Conservation (phyloP, 2,329 filamentous ascomycete genomes). For the Fusarium sp. region DNA sequence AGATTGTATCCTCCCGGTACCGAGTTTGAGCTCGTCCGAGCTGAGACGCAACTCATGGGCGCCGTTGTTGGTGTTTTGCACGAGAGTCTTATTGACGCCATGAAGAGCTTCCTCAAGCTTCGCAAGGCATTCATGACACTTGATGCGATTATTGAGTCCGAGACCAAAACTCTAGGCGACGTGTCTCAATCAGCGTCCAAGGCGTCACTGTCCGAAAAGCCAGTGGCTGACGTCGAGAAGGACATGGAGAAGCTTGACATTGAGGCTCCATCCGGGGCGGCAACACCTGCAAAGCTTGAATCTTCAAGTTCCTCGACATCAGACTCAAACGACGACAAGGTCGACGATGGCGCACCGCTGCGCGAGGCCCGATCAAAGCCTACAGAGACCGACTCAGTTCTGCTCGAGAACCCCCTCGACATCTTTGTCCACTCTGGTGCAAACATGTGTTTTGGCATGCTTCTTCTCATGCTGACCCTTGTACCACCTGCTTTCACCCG, state of each 20-base stretch:
- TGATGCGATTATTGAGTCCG: conserved; percentile 81
- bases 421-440: conserved; percentile 89
- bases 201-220: conserved; percentile 16
- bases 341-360: conserved; percentile 43
- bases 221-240: conserved; percentile 46
- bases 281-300: conserved; percentile 56
- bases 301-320: conserved; percentile 38
- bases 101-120: conserved; percentile 93
- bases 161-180: conserved; percentile 64
- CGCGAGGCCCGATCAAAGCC: conserved; percentile 48
- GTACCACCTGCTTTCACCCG: conserved; percentile 92
- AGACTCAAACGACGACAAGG: conserved; percentile 32
- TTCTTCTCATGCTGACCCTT: conserved; percentile 90
- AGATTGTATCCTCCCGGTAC: conserved; percentile 83
- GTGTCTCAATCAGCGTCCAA: conserved; percentile 16
- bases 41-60: conserved; percentile 88
- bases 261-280: conserved; percentile 54
- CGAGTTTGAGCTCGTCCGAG: conserved; percentile 87
- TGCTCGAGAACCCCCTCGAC: conserved; percentile 82
- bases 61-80: conserved; percentile 91
- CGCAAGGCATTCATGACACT: conserved; percentile 89
- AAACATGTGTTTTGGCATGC: conserved; percentile 89
- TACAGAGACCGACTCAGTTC: conserved; percentile 69
- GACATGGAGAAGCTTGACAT: conserved; percentile 53
- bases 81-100: conserved; percentile 90